Percentiles rank a stretch among this genome's conserved stretches.
Evolutionary conservation across 192 early-diverging fungal genomes (phyloP).

Genomic region (Chytriomyces sp.): DNA sequence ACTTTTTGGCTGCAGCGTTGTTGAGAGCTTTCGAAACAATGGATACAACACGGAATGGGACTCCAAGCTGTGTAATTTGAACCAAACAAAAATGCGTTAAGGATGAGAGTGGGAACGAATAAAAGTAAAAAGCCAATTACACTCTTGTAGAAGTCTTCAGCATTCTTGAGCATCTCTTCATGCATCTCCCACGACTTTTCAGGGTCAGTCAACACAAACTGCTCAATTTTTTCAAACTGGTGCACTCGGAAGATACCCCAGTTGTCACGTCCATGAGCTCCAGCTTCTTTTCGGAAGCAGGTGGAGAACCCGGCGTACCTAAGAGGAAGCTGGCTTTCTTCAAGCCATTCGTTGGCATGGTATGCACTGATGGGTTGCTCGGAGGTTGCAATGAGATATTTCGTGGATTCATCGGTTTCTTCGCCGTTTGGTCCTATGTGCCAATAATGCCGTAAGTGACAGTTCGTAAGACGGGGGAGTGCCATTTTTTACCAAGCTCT

Average conservation of each 20-base stretch:
- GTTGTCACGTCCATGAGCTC: conserved; percentile 94
- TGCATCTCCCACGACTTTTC: conserved; percentile 99
- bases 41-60: conserved; percentile 92
- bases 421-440: conserved; percentile 64
- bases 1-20: conserved; percentile 99
- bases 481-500: conserved; percentile 39
- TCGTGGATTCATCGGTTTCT: conserved; percentile 55
- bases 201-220: conserved; percentile 94
- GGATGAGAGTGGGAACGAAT: not conserved
- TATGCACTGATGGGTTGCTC: conserved; percentile 98
- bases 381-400: conserved; percentile 97
- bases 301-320: conserved; percentile 95
- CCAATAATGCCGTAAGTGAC: not conserved
- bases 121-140: conserved; percentile 43
- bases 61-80: conserved; percentile 67
- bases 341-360: conserved; percentile 96
- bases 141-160: conserved; percentile 92
- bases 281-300: conserved; percentile 99
- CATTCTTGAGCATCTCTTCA: conserved; percentile 88
- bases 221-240: conserved; percentile 99
- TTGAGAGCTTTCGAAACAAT: conserved; percentile 98
- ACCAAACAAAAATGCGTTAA: conserved; percentile 5
- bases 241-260: conserved; percentile 99
- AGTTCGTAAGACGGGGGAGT: no score
- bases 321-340: conserved; percentile 87